phyloP scores from a whole-genome alignment of 306 rosid species.

The Arachis hypogaea region DNA sequence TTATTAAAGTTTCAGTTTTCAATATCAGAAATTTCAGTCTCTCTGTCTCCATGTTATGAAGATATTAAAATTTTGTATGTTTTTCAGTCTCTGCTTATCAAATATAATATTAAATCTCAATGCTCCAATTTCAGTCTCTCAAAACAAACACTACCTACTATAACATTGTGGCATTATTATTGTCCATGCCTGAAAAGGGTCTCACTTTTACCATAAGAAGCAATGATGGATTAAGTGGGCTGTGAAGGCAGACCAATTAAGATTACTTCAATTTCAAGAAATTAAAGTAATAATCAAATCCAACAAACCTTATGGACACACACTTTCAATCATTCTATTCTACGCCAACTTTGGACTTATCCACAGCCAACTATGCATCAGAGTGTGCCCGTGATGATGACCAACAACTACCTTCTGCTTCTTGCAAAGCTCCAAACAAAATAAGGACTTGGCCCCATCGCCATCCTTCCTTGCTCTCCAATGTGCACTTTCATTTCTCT shows the following conservation, averaged over 20 bases:
- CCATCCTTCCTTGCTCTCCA: background rate
- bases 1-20: too few relatives aligned
- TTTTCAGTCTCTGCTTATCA: too few relatives aligned
- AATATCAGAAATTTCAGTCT: too few relatives aligned
- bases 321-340: background rate
- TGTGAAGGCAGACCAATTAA: background rate
- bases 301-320: background rate
- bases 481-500: background rate
- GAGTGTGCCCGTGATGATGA: conserved; percentile 16
- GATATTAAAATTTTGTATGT: too few relatives aligned
- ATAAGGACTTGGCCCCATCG: background rate
- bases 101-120: too few relatives aligned
- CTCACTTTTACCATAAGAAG: background rate
- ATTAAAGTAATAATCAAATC: conserved; percentile 20
- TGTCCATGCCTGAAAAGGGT: background rate
- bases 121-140: too few relatives aligned
- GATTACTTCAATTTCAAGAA: background rate
- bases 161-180: background rate
- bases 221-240: conserved; percentile 28
- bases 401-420: conserved; percentile 14
- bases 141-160: too few relatives aligned
- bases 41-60: too few relatives aligned
- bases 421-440: background rate
- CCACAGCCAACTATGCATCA: background rate
- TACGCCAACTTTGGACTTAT: conserved; percentile 10